Evolutionary conservation across 139 green algal species (phyloP).

Genomic region (Chlamydomonas incerta): DNA sequence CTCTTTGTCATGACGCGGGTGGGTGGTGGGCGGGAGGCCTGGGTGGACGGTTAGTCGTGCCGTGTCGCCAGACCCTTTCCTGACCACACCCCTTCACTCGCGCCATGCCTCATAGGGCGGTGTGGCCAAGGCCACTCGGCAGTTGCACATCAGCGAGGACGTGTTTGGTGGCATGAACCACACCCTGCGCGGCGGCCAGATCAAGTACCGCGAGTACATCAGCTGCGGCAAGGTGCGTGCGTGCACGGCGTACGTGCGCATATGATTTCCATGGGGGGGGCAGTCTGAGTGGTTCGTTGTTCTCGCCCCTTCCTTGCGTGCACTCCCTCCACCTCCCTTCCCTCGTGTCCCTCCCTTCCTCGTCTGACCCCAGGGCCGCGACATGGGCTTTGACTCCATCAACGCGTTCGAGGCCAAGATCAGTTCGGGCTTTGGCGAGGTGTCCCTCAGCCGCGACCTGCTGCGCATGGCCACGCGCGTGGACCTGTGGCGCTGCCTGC

Average conservation of each 20-base stretch:
- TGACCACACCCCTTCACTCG: not conserved
- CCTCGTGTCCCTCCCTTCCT: no score
- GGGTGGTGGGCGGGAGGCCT: not conserved
- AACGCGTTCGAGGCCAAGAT: conserved; percentile 92
- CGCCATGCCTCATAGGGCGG: conserved; percentile 6
- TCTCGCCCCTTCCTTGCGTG: no score
- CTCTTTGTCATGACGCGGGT: conserved; percentile 79
- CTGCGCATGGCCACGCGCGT: conserved; percentile 75
- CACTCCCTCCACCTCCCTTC: no score
- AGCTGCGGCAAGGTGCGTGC: conserved; percentile 57
- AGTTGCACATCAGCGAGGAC: conserved; percentile 72
- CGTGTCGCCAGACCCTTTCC: not conserved
- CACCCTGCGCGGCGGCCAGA: conserved; percentile 73
- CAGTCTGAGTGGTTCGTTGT: no score
- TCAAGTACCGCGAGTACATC: conserved; percentile 90
- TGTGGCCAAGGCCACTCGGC: conserved; percentile 40
- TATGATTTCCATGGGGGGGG: no score
- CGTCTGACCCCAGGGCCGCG: conserved; percentile 83
- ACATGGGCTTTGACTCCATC: conserved; percentile 93
- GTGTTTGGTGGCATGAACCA: conserved; percentile 83
- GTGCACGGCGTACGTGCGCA: no score
- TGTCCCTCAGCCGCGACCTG: conserved; percentile 83
- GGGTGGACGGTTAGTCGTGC: no score
- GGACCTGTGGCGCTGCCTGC: conserved; percentile 79
- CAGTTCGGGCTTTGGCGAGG: conserved; percentile 79